phyloP scores from a whole-genome alignment of 352 stramenopile genomes.

The Globisporangium sylvaticum region DNA sequence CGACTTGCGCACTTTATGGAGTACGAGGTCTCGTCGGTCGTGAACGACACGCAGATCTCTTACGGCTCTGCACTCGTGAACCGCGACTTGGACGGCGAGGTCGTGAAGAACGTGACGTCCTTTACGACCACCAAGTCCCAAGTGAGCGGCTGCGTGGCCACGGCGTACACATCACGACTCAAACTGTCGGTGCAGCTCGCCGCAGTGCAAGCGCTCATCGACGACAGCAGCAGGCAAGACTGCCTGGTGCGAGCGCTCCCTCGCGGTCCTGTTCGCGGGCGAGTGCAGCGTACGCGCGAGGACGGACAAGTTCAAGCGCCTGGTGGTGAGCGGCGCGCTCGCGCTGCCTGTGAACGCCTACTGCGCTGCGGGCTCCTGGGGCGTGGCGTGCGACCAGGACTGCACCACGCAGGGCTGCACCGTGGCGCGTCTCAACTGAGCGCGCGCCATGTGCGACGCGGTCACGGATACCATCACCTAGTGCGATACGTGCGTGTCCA shows the following conservation, averaged over 20 bases:
- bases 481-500: neutral
- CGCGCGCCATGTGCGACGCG: neutral
- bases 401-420: neutral
- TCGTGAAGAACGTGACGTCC: neutral
- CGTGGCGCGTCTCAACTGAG: neutral
- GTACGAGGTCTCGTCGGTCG: neutral
- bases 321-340: neutral
- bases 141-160: neutral
- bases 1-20: neutral
- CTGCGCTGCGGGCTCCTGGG: neutral
- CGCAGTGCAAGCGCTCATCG: neutral
- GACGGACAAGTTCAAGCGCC: neutral
- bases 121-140: neutral
- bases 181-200: neutral
- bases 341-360: neutral
- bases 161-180: neutral
- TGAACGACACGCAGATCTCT: neutral
- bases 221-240: neutral
- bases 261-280: neutral
- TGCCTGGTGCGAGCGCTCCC: neutral
- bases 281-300: too few relatives aligned
- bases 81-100: neutral
- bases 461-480: neutral
- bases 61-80: neutral
- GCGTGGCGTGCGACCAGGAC: neutral